Base-by-base conservation (phyloP, 441 rosid genomes). In the Aleurites moluccanus region DNA sequence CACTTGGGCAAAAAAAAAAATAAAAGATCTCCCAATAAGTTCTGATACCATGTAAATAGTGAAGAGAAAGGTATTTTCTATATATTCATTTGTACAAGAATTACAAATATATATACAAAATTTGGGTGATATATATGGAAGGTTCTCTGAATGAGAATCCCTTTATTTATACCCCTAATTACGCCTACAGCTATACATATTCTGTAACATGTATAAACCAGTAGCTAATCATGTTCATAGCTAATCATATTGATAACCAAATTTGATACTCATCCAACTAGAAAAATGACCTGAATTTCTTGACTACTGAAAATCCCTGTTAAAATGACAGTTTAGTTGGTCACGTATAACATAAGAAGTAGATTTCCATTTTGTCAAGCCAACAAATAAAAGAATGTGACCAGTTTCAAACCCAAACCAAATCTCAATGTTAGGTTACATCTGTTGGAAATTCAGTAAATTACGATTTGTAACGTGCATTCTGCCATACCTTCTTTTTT, bases 401-500 rank as follows among this genome's bases (percentile, higher is more conserved):
- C 42, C 42, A 27, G 7, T 18, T 10, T 23, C 42, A 55, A 40
- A 57, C 55, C 6, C 14, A 57, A 40, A 57, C 55, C 6, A 7
- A 57, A 40, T 21, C 6, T 40, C 7, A 20, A 21, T 10, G 16
- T n/a, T 56, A 38, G 33, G n/a, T n/a, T n/a, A n/a, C 0, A 4
- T 40, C 33, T 23, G 21, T 15, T 42, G 18, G 42, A 60, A 59
- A 44, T 60, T 60, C 66, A 44, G 8, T 8, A 10, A 15, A 44
- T 4, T 3, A 9, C 23, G 21, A 35, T 5, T 62, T 10, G n/a
- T 35, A 71, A n/a, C 10, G 33, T 27, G 49, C 55, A 50, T 57
- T 49, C 52, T 67, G 30, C 1, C 16, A 21, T 80, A 88, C 90
- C 92, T 91, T 90, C 77, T 80, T 87, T 66, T 85, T 82, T 56